These are phyloP conservation scores for Suillus subalutaceus DNA, from an alignment of 768 basidiomycete genomes.

Conservation along the genomic window DNA sequence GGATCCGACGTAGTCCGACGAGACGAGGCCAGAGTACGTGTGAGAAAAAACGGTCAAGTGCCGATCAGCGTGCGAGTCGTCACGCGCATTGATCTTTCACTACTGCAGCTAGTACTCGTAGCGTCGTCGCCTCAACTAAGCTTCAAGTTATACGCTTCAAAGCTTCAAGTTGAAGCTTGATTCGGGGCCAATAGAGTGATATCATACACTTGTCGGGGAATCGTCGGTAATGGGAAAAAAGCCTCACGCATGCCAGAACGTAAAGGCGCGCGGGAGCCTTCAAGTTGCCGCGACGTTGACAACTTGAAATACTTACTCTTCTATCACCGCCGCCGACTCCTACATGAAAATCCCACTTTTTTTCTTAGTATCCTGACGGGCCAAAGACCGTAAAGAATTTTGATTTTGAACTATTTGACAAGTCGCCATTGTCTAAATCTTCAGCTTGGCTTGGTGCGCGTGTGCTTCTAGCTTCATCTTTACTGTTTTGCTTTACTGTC, in stretches of 20 bases:
- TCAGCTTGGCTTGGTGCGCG: not conserved
- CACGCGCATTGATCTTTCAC: not conserved
- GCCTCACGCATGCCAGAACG: slow-evolving; percentile 1
- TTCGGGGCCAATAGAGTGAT: not conserved
- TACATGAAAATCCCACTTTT: not conserved
- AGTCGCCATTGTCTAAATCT: not conserved
- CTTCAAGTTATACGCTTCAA: not conserved
- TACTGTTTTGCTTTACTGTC: not conserved
- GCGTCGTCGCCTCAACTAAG: not conserved
- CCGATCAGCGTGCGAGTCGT: too few species aligned
- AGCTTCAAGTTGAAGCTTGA: not conserved
- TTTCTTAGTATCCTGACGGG: not conserved
- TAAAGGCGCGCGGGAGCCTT: not conserved
- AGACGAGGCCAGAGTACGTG: not conserved
- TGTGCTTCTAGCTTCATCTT: not conserved
- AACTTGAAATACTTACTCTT: not conserved
- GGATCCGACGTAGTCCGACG: not conserved
- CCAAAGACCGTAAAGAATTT: not conserved
- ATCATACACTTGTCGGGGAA: not conserved
- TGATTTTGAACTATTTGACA: not conserved
- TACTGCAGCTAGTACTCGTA: too few species aligned
- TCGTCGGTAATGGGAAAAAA: not conserved
- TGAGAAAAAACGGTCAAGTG: not conserved
- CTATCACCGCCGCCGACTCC: not conserved
- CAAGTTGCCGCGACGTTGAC: not conserved